phyloP scores from a whole-genome alignment of 768 basidiomycete genomes.

The Terana coerulea region DNA sequence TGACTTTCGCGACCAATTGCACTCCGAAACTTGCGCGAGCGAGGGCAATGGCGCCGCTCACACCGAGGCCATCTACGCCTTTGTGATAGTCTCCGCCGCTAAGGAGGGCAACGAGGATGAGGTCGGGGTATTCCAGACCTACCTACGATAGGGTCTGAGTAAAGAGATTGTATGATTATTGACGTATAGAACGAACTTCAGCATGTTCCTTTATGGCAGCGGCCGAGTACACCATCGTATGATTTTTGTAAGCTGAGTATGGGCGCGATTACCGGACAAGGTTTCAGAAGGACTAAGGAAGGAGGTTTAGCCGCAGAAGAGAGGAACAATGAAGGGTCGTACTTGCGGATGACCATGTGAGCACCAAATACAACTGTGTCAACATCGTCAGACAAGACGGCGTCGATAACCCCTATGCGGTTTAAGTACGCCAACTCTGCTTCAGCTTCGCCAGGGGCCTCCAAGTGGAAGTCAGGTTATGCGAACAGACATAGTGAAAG shows the following conservation, averaged over 20 bases:
- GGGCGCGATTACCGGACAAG: constrained; percentile 65
- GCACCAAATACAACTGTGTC: constrained; percentile 93
- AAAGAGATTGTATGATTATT: not conserved
- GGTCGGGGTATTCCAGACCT: constrained; percentile 56
- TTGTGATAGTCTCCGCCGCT: constrained; percentile 90
- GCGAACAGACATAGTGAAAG: constrained; percentile 26
- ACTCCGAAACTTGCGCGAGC: constrained; percentile 82
- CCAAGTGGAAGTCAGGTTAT: not conserved
- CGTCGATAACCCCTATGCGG: constrained; percentile 78
- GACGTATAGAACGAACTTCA: constrained; percentile 15
- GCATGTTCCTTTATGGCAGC: constrained; percentile 41
- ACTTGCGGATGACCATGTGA: constrained; percentile 82
- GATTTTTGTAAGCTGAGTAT: constrained; percentile 72
- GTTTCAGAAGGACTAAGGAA: constrained; percentile 58
- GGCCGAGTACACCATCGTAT: constrained; percentile 42
- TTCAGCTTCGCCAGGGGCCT: constrained; percentile 94
- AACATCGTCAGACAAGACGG: constrained; percentile 88
- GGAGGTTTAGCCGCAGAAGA: not conserved
- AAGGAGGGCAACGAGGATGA: constrained; percentile 80
- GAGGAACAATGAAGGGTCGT: constrained; percentile 12
- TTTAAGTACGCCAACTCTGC: constrained; percentile 90
- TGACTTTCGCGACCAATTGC: constrained; percentile 40
- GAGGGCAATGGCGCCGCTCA: constrained; percentile 69
- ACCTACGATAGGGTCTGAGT: too few relatives aligned
- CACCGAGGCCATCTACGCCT: constrained; percentile 65